Evolutionary conservation across 2,329 filamentous ascomycete species (phyloP).

Genomic region (Colletotrichum liriopes): DNA sequence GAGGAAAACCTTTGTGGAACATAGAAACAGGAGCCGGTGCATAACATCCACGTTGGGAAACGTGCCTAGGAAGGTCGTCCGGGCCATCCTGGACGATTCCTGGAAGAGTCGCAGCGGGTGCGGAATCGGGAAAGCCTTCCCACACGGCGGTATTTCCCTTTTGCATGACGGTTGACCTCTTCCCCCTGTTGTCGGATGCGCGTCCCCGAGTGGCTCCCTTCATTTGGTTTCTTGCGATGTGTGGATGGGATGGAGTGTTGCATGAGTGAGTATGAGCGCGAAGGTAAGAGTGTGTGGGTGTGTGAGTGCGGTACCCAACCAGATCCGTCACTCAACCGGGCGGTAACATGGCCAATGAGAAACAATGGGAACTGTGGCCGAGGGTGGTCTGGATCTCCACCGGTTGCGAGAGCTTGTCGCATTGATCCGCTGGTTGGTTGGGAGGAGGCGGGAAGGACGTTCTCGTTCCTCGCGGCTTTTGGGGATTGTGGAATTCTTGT

Average conservation of each 20-base stretch:
- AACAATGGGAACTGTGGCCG: conserved; percentile 2
- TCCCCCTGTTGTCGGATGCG: conserved; percentile 18
- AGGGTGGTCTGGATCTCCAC: conserved; percentile 27
- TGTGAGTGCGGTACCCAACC: conserved; percentile 42
- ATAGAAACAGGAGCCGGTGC: conserved; percentile 1
- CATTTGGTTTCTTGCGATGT: neutral
- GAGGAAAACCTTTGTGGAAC: neutral
- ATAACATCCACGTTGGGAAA: conserved; percentile 18
- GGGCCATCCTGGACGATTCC: conserved; percentile 12
- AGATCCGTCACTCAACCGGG: conserved; percentile 51
- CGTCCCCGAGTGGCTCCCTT: conserved; percentile 25
- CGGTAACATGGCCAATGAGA: conserved; percentile 52
- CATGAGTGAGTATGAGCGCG: conserved; percentile 24
- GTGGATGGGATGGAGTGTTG: conserved; percentile 22
- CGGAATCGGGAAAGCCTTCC: conserved; percentile 20
- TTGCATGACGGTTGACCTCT: conserved; percentile 21
- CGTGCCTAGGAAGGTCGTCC: conserved; percentile 7
- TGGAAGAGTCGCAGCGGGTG: conserved; percentile 21
- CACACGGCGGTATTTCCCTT: conserved; percentile 22
- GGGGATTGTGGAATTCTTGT: conserved; percentile 1
- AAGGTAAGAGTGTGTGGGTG: neutral
- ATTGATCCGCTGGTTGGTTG: conserved; percentile 25
- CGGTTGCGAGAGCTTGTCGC: conserved; percentile 22
- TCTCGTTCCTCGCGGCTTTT: conserved; percentile 5
- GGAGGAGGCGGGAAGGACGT: neutral